phyloP scores from a whole-genome alignment of 306 rosid species.

The Bauhinia variegata region DNA sequence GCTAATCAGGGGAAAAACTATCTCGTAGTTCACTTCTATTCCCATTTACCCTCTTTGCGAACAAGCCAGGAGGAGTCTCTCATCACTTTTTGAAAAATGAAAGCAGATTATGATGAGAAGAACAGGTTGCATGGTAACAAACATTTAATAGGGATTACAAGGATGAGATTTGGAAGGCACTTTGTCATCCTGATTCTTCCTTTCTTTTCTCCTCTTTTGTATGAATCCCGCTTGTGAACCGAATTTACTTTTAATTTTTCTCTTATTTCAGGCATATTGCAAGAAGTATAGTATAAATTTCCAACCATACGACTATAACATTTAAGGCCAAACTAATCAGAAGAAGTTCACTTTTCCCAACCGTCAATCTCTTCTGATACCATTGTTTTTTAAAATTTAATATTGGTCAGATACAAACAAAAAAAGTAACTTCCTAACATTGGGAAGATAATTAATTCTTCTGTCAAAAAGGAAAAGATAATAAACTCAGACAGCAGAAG shows the following conservation, averaged over 20 bases:
- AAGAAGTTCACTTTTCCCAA: neutral
- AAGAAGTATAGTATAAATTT: constrained; percentile 3
- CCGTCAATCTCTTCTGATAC: neutral
- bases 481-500: constrained; percentile 20
- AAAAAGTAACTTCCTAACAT: neutral
- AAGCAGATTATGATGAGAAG: too few relatives aligned
- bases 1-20: constrained; percentile 12
- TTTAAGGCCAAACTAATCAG: neutral
- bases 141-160: neutral
- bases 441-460: neutral
- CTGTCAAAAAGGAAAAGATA: neutral
- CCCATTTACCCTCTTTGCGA: constrained; percentile 2
- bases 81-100: neutral
- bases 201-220: neutral
- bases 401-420: constrained; percentile 17
- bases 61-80: constrained; percentile 8
- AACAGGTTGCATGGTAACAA: neutral
- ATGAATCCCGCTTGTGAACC: neutral
- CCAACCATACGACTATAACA: neutral
- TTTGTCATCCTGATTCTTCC: neutral
- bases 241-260: neutral
- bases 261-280: constrained; percentile 13
- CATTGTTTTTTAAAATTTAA: neutral
- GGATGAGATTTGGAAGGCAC: neutral
- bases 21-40: neutral